These are phyloP conservation scores for Pichia sp. DNA, from an alignment of 1,139 yeast species.

Conservation along the genomic window DNA sequence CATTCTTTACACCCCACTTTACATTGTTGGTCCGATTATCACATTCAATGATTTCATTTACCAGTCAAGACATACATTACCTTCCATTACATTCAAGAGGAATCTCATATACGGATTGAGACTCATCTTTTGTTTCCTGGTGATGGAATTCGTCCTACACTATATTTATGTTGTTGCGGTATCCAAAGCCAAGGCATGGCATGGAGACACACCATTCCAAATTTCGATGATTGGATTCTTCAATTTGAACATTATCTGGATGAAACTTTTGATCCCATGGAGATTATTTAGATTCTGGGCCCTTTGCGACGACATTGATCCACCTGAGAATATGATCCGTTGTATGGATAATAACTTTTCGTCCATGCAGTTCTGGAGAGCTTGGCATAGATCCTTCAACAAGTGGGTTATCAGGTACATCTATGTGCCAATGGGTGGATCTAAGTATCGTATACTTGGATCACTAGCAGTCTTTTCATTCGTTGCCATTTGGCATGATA, in stretches of 20 bases:
- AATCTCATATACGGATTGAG: constrained; percentile 59
- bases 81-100: constrained; percentile 47
- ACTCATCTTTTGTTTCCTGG: constrained; percentile 62
- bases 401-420: constrained; percentile 78
- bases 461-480: constrained; percentile 87
- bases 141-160: constrained; percentile 87
- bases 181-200: constrained; percentile 84
- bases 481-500: constrained; percentile 98
- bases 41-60: constrained; percentile 87
- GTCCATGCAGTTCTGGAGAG: constrained; percentile 93
- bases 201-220: constrained; percentile 83
- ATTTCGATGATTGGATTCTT: constrained; percentile 91
- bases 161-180: constrained; percentile 91
- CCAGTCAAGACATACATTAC: constrained; percentile 49
- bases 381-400: constrained; percentile 96
- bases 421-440: constrained; percentile 87
- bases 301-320: constrained; percentile 81
- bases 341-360: constrained; percentile 94
- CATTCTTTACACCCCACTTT: constrained; percentile 77
- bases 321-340: constrained; percentile 97
- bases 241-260: constrained; percentile 87
- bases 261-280: constrained; percentile 92
- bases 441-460: constrained; percentile 59
- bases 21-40: constrained; percentile 90
- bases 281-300: constrained; percentile 92